phyloP scores from a whole-genome alignment of 306 rosid genomes.

The Rosa lucieae region DNA sequence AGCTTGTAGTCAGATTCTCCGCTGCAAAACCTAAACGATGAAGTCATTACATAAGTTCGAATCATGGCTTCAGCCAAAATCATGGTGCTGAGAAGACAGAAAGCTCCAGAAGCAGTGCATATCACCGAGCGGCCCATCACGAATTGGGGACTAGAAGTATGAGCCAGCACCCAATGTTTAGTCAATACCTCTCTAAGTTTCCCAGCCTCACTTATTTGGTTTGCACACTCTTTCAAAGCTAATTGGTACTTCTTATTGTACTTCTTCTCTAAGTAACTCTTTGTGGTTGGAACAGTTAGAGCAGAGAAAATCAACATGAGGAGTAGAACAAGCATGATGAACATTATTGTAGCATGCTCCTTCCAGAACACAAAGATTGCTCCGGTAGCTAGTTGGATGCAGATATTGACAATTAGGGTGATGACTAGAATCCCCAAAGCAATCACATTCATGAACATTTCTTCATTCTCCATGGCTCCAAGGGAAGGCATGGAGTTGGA shows the following conservation, averaged over 20 bases:
- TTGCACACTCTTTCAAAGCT: conserved; percentile 37
- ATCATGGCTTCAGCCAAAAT: conserved; percentile 60
- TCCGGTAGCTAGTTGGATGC: conserved; percentile 78
- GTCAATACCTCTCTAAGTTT: conserved; percentile 40
- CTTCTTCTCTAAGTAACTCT: conserved; percentile 46
- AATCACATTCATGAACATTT: conserved; percentile 63
- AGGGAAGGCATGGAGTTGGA: conserved; percentile 83
- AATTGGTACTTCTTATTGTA: conserved; percentile 37
- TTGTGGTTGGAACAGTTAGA: conserved; percentile 54
- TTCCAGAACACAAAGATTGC: conserved; percentile 70
- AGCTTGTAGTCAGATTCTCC: conserved; percentile 75
- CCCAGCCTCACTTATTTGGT: conserved; percentile 7
- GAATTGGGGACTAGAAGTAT: conserved; percentile 79
- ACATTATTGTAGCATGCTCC: conserved; percentile 54
- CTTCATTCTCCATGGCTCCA: conserved; percentile 65
- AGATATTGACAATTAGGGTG: conserved; percentile 65
- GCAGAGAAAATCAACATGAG: conserved; percentile 54
- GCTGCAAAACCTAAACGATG: conserved; percentile 53
- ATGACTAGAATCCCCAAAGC: conserved; percentile 76
- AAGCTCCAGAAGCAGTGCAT: conserved; percentile 80
- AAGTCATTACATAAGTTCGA: conserved; percentile 54
- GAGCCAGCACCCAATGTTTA: conserved; percentile 82
- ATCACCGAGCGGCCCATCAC: conserved; percentile 81
- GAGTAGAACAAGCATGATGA: conserved; percentile 67
- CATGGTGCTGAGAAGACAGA: conserved; percentile 61